phyloP scores from a whole-genome alignment of 805 yeast species.

The Saturnispora quitensis region DNA sequence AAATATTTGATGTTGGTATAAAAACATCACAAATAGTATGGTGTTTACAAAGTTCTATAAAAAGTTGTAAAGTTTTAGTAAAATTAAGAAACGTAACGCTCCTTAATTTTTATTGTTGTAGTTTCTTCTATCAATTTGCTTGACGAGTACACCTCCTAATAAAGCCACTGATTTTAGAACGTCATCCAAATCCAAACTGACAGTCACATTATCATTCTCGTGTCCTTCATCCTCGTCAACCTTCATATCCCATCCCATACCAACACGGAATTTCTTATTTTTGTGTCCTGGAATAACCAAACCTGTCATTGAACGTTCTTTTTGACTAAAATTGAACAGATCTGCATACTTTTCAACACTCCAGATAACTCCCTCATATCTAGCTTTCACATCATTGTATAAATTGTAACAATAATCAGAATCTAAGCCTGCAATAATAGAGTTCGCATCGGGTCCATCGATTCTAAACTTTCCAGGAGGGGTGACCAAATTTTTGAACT shows the following conservation, averaged over 20 bases:
- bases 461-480: slow-evolving; percentile 29
- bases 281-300: slow-evolving; percentile 63
- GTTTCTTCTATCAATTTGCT: slow-evolving; percentile 5
- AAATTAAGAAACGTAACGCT: neutral
- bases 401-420: slow-evolving; percentile 56
- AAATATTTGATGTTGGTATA: neutral
- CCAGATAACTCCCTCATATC: slow-evolving; percentile 62
- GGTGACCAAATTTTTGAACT: slow-evolving; percentile 51
- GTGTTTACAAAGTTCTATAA: neutral
- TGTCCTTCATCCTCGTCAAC: slow-evolving; percentile 36
- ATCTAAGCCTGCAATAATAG: slow-evolving; percentile 1
- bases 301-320: slow-evolving; percentile 59
- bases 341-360: slow-evolving; percentile 46
- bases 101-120: neutral
- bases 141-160: slow-evolving; percentile 58
- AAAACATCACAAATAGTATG: neutral
- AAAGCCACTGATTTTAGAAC: slow-evolving; percentile 10
- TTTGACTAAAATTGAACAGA: slow-evolving; percentile 21
- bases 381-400: slow-evolving; percentile 49
- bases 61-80: neutral
- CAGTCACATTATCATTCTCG: slow-evolving; percentile 43
- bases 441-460: neutral
- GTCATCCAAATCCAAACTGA: slow-evolving; percentile 23
- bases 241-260: slow-evolving; percentile 61
- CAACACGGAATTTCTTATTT: slow-evolving; percentile 68